Base-by-base conservation (phyloP, 495 filamentous ascomycete genomes). In the Daldinia bambusicola region DNA sequence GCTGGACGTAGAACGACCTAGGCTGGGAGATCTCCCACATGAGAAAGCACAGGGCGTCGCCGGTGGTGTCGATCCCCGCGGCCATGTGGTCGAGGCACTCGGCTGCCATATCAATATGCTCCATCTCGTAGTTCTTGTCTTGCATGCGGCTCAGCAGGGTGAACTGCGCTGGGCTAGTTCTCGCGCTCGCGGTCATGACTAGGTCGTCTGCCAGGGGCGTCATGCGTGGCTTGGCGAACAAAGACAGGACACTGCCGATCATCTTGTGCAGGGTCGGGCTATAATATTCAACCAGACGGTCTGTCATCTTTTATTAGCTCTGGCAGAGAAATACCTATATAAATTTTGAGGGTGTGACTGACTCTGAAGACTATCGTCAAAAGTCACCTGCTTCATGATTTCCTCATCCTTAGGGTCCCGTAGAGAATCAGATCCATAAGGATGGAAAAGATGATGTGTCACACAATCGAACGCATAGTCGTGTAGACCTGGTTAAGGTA, bases 11-110 rank as follows among this genome's bases (percentile, higher is more conserved):
- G 0, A 76, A 55, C 8, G 84, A 86, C 0, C 79, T 62, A 2
- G 86, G 84, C 53, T 83, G 84, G 0, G 89, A 91, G 0, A 91
- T 79, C 73, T 90, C 84, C 84, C 87, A 89, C 86, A 91, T 87
- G 6, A 91, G 77, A 63, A 91, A 89, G 64, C 87, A 89, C 0
- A 91, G 77, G 0, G 83, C 86, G 71, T 90, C 88, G 34, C 89
- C 88, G 0, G 89, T 90, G 2, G 89, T 91, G 67, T 90, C 89
- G 63, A 90, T 90, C 1, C 89, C 89, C 0, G 89, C 89, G 0
- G 83, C 87, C 81, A 84, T 83, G 69, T 85, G 83, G 56, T 85
- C 83, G 50, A 84, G 77, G 51, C 81, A 81, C 43, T 85, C 83
- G 55, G 82, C 82, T 0, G 82, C 81, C 48, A 81, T 79, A 61